phyloP scores from a whole-genome alignment of 2,329 filamentous ascomycete species.

The Cladosporium colombiae region DNA sequence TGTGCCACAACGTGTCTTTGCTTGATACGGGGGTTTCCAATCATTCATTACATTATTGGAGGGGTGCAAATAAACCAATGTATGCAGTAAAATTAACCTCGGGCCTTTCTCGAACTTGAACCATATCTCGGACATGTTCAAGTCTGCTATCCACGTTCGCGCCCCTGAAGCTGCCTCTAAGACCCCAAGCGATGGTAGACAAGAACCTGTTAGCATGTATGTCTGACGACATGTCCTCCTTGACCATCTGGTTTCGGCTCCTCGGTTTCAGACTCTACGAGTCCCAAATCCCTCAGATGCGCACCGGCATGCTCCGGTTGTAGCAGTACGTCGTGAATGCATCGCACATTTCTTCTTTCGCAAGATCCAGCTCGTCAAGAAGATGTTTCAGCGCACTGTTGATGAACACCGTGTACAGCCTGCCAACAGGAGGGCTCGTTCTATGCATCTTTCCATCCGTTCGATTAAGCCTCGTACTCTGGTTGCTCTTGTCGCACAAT shows the following conservation, averaged over 20 bases:
- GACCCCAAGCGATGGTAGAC: background rate
- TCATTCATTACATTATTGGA: background rate
- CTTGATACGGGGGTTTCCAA: background rate
- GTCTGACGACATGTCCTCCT: background rate
- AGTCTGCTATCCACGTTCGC: background rate
- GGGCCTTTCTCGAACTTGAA: background rate
- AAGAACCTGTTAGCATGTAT: background rate
- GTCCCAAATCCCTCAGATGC: background rate
- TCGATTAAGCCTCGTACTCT: background rate
- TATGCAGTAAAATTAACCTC: background rate
- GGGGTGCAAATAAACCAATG: background rate
- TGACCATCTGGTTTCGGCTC: background rate
- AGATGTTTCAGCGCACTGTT: constrained; percentile 8
- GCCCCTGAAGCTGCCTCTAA: background rate
- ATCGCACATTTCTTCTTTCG: constrained; percentile 3
- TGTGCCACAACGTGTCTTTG: background rate
- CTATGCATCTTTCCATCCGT: background rate
- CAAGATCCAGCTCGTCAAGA: constrained; percentile 16
- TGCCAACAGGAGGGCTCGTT: background rate
- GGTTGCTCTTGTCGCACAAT: background rate
- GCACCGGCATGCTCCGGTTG: background rate
- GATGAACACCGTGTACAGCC: constrained; percentile 13
- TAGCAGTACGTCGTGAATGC: background rate
- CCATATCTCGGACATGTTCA: background rate
- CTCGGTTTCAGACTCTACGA: background rate